These are phyloP conservation scores for Colletotrichum ledebouriae DNA, from an alignment of 2,329 filamentous ascomycete genomes.

Conservation along the genomic window DNA sequence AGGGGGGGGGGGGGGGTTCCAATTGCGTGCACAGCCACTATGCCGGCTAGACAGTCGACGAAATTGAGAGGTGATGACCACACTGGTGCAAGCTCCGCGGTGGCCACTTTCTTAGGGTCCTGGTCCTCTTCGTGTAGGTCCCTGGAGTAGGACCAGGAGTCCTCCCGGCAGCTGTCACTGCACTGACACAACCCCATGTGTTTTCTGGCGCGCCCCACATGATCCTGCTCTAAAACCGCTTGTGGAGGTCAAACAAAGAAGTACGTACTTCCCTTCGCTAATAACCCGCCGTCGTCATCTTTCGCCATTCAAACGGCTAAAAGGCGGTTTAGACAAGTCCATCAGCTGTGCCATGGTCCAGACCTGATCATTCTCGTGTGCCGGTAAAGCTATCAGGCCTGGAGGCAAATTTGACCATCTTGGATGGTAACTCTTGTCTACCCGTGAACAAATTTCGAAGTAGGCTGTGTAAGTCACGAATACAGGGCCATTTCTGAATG, in stretches of 20 bases:
- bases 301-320: constrained; percentile 17
- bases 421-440: neutral
- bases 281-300: constrained; percentile 26
- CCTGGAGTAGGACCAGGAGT: neutral
- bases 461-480: constrained; percentile 18
- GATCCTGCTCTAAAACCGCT: constrained; percentile 17
- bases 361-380: constrained; percentile 3
- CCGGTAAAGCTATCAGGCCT: neutral
- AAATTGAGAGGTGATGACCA: neutral
- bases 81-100: neutral
- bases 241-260: neutral
- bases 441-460: constrained; percentile 2
- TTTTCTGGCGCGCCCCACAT: constrained; percentile 28
- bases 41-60: neutral
- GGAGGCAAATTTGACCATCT: constrained; percentile 15
- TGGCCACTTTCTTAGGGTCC: neutral
- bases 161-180: no score
- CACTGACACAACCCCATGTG: constrained; percentile 31
- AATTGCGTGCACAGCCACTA: constrained; percentile 29
- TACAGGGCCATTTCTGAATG: constrained; percentile 8
- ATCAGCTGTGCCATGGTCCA: constrained; percentile 23
- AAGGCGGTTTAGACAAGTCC: constrained; percentile 7
- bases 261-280: constrained; percentile 21
- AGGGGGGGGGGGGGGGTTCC: neutral
- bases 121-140: neutral